Evolutionary conservation across 1,139 yeast species (phyloP).

Genomic region (Pichia sp.): DNA sequence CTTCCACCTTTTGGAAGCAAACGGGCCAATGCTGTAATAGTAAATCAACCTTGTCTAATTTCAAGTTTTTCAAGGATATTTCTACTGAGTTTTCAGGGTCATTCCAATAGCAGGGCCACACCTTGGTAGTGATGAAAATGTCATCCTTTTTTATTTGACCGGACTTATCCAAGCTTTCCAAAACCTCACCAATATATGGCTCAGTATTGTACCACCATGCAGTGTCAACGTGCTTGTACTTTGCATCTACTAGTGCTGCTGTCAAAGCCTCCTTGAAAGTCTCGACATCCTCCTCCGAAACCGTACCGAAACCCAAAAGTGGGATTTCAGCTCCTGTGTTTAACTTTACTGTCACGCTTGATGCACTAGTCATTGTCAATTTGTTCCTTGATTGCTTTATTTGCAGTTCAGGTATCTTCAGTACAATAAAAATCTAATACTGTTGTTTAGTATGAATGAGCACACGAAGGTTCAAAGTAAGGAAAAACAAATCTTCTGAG

Average conservation of each 20-base stretch:
- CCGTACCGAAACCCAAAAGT: constrained; percentile 71
- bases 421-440: too few relatives aligned
- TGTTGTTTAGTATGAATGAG: too few relatives aligned
- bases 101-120: constrained; percentile 44
- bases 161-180: constrained; percentile 59
- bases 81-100: constrained; percentile 28
- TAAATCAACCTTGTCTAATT: constrained; percentile 45
- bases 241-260: constrained; percentile 56
- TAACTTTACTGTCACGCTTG: constrained; percentile 5
- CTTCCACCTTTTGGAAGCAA: constrained; percentile 19
- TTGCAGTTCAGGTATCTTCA: too few relatives aligned
- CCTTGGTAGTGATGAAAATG: constrained; percentile 73
- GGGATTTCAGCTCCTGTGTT: constrained; percentile 68
- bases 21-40: constrained; percentile 51
- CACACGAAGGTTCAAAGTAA: too few relatives aligned
- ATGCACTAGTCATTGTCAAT: constrained; percentile 6
- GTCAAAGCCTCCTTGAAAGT: constrained; percentile 58
- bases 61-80: constrained; percentile 33
- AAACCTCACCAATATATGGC: constrained; percentile 59
- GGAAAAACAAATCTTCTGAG: too few relatives aligned
- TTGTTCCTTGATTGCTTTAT: background rate
- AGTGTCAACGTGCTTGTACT: constrained; percentile 76
- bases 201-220: constrained; percentile 70
- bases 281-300: constrained; percentile 53
- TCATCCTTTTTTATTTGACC: constrained; percentile 46